A percentile compares a stretch with the other conserved stretches of the same genome.
Conservation (phyloP, 306 rosid genomes). For the Quercus berberidifolia region DNA sequence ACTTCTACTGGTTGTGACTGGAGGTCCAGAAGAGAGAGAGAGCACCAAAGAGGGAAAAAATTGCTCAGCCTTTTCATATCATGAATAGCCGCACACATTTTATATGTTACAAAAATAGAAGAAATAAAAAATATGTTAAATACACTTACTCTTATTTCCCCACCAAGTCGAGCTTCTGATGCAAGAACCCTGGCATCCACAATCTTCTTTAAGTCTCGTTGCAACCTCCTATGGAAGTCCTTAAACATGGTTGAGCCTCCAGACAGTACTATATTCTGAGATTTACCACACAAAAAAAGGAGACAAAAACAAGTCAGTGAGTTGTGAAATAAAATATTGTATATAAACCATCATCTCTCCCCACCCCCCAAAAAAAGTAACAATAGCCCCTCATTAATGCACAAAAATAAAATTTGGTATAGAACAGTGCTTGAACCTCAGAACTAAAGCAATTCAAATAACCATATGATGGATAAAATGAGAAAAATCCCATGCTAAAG, state of each 20-base stretch:
- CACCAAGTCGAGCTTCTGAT: conserved; percentile 76
- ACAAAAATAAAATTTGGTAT: neutral
- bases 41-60: conserved; percentile 9
- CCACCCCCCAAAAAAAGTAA: neutral
- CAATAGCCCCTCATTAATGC: neutral
- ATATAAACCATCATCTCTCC: neutral
- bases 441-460: neutral
- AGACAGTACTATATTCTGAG: conserved; percentile 90
- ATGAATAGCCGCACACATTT: neutral
- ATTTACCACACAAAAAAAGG: neutral
- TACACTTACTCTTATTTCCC: conserved; percentile 68
- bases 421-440: neutral
- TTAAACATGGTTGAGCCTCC: conserved; percentile 99
- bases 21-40: conserved; percentile 11
- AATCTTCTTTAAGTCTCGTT: conserved; percentile 88
- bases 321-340: neutral
- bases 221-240: conserved; percentile 97
- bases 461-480: neutral
- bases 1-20: conserved; percentile 98
- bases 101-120: neutral
- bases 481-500: neutral
- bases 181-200: conserved; percentile 89
- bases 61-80: neutral
- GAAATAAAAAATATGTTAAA: neutral
- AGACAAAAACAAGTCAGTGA: neutral